Evolutionary conservation across 352 stramenopile species (phyloP).

Genomic region (Globisporangium lucens): DNA sequence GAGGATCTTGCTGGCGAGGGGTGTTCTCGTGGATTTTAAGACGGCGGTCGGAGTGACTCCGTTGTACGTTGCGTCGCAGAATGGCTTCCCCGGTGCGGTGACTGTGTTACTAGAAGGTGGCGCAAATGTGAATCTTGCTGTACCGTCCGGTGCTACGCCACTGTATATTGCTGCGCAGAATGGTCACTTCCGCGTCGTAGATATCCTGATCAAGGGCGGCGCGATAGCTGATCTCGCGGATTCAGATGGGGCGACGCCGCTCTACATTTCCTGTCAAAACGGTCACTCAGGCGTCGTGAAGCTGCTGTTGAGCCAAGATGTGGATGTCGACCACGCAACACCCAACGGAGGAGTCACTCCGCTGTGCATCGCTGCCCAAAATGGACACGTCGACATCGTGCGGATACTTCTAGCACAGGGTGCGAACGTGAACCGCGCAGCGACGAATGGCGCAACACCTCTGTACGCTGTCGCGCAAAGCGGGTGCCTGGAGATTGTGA

Average conservation of each 20-base stretch:
- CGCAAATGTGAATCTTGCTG: background rate
- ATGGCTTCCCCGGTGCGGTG: conserved; percentile 1
- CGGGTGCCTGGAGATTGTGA: background rate
- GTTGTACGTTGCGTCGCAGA: conserved; percentile 12
- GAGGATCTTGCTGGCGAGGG: background rate
- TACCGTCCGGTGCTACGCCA: conserved; percentile 4
- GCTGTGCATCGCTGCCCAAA: conserved; percentile 9
- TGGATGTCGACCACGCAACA: conserved; percentile 1
- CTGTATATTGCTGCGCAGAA: conserved; percentile 11
- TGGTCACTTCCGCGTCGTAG: background rate
- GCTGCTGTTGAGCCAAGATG: background rate
- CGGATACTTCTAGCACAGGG: background rate
- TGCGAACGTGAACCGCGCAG: conserved; percentile 1
- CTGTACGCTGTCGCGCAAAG: conserved; percentile 6
- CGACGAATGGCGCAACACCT: conserved; percentile 1
- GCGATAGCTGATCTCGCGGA: background rate
- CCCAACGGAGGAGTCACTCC: background rate
- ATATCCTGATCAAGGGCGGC: background rate
- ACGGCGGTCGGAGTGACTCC: conserved; percentile 7
- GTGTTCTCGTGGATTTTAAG: conserved; percentile 5
- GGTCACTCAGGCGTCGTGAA: conserved; percentile 2
- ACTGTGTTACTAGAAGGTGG: background rate
- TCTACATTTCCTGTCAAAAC: conserved; percentile 13
- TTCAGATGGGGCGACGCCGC: conserved; percentile 4
- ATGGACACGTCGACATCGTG: conserved; percentile 1